Evolutionary conservation across 2,329 filamentous ascomycete genomes (phyloP), one percentile per base, ranked within the genome.

Genomic region (Penicillium carneum): DNA sequence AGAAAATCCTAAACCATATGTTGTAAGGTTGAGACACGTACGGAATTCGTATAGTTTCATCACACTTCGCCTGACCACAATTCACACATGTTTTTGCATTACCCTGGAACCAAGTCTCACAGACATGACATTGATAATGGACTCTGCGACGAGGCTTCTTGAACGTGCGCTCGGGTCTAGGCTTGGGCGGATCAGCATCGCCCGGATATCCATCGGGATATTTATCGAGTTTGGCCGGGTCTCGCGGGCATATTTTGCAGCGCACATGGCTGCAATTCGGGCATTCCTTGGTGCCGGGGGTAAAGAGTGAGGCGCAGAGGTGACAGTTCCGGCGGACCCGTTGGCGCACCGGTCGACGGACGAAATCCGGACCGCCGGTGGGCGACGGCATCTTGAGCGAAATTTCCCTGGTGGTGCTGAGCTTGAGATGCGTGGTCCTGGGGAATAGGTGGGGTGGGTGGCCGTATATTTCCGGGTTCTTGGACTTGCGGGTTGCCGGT

Each of bases 231-330:
- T 81, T 81, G 31, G 76, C 65, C 84, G 92, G 92, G 71, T 92
- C 88, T 69, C 92, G 84, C 31, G 91, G 91, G 75, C 92, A 96
- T 72, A 89, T 89, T 41, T 87, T 91, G 81, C 92, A 96, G 56
- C 91, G 88, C 53, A 84, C 76, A 76, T 96, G 93, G 31, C 83
- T 80, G 76, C 93, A 96, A 41, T 82, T 82, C 8, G 82, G 77
- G 74, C 93, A 96, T 73, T 85, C 79, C 62, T 88, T 91, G 62
- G 77, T 81, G 34, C 84, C 81, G 6, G 82, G 72, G 1, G 78
- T 76, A 72, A 93, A 95, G 1, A 88, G 72, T 2, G 81, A 84
- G 48, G 85, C 74, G 75, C 93, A 96, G 69, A 86, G 83, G 77
- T 96, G 92, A 75, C 93, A 96, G 52, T 81, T 88, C 60, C 92